Conservation (phyloP, 78 protist genomes). For the Chrysochromulina tobinii region DNA sequence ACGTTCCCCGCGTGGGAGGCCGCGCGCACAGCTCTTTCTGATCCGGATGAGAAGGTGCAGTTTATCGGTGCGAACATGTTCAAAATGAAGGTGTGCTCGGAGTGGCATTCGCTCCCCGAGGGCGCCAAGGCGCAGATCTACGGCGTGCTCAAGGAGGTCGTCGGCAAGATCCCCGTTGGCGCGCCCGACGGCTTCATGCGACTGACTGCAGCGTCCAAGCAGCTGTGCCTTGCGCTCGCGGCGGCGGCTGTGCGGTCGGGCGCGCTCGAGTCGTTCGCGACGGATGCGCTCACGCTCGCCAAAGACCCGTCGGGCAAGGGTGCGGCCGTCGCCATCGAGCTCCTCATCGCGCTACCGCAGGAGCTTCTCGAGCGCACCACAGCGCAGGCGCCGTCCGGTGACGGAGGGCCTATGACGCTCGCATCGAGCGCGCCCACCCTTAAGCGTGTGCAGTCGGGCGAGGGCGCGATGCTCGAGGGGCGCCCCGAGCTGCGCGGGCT, state of each 20-base stretch:
- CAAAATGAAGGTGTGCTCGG: neutral
- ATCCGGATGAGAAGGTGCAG: neutral
- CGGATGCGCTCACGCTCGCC: neutral
- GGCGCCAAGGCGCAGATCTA: neutral
- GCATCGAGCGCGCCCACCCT: no score
- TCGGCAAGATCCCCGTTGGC: neutral
- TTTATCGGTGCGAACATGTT: neutral
- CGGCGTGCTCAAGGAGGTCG: neutral
- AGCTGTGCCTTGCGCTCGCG: constrained; percentile 8
- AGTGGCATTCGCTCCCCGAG: neutral
- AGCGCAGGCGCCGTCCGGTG: no score
- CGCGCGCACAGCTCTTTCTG: neutral
- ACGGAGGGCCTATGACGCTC: no score
- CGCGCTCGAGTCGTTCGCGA: neutral
- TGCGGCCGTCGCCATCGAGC: neutral
- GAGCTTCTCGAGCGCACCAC: neutral
- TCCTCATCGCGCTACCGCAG: neutral
- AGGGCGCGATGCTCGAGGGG: no score
- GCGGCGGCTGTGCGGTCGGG: neutral
- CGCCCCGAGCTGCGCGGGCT: no score
- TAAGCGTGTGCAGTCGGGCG: no score
- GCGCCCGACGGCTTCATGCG: neutral
- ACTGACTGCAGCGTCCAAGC: neutral
- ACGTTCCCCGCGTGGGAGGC: neutral
- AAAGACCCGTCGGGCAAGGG: neutral